Evolutionary conservation across 352 stramenopile genomes (phyloP), one percentile per base, ranked within the genome.

Genomic region (Pythium aristosporum): DNA sequence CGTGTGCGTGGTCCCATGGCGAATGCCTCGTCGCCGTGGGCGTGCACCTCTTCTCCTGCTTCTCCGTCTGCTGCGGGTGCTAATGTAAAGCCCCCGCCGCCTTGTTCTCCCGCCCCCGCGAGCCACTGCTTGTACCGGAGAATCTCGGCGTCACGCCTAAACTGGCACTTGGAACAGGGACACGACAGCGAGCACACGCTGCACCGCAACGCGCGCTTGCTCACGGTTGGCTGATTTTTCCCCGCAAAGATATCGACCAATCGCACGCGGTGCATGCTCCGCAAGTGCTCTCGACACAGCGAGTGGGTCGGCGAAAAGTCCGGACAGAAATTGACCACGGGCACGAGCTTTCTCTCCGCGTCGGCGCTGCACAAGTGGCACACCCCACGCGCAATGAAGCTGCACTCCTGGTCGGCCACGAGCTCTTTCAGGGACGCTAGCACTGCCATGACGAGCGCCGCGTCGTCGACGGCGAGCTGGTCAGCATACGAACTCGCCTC

Each of bases 311-410:
- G 78, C n/a, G 83, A 65, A 11, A 80, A 85, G 58, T 78, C 73
- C 7, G 83, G 80, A 50, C 83, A 92, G 52, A 92, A 92, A 54
- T 89, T 92, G 56, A 90, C 79, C 3, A 92, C 83, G 3, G 83
- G 78, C 21, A 88, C 74, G 34, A 73, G 76, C 47, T 84, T 68
- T 8, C 67, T 74, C 43, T 85, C 74, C 30, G 53, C 74, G 41
- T 71, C 56, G 41, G 69, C 53, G 44, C 76, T 80, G 52, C 83
- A 92, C 36, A 92, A 57, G 28, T 92, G 83, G 52, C 83, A 92
- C 18, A 85, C 44, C 18, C 83, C 81, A 25, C 85, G 87, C 21
- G 81, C 80, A 61, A 92, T 76, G 63, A 92, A 92, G 67, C 77
- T 87, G 69, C 81, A 87, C 61, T 87, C 73, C 43, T 82, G 64